A percentile compares a stretch with the other conserved stretches of the same genome.
Conservation (phyloP, 2,329 filamentous ascomycete species). For the Aureobasidium pullulans region DNA sequence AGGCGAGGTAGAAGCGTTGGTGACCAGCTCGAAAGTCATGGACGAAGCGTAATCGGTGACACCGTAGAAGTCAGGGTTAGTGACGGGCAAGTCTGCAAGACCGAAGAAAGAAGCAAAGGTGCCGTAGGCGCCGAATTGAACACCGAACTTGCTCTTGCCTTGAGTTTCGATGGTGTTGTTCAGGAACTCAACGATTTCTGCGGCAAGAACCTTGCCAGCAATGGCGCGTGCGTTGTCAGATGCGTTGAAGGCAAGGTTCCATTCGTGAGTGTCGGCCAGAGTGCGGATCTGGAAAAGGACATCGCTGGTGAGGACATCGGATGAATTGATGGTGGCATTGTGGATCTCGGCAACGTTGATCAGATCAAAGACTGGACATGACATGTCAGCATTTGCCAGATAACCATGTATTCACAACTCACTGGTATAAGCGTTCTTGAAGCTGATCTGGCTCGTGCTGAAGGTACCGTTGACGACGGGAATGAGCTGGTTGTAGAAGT, state of each 20-base stretch:
- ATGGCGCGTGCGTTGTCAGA: slow-evolving; percentile 41
- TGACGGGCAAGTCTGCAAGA: slow-evolving; percentile 43
- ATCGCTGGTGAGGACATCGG: slow-evolving; percentile 51
- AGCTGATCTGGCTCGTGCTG: slow-evolving; percentile 40
- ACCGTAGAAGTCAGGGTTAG: slow-evolving; percentile 59
- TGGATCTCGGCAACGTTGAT: slow-evolving; percentile 58
- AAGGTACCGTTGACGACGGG: slow-evolving; percentile 49
- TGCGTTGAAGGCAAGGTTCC: slow-evolving; percentile 71
- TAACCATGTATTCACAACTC: slow-evolving; percentile 23
- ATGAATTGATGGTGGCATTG: slow-evolving; percentile 51
- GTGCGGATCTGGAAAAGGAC: slow-evolving; percentile 57
- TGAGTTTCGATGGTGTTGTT: slow-evolving; percentile 35
- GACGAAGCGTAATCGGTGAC: slow-evolving; percentile 77
- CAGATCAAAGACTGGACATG: slow-evolving; percentile 48
- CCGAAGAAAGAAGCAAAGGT: slow-evolving; percentile 57
- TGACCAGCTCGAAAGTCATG: slow-evolving; percentile 70
- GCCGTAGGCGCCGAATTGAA: slow-evolving; percentile 57
- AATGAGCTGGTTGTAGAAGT: slow-evolving; percentile 47
- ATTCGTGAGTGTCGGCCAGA: slow-evolving; percentile 77
- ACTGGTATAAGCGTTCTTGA: slow-evolving; percentile 62
- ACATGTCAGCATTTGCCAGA: neutral
- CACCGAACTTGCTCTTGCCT: slow-evolving; percentile 35
- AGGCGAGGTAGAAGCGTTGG: slow-evolving; percentile 37
- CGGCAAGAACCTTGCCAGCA: slow-evolving; percentile 41
- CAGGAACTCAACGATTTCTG: slow-evolving; percentile 37